Percentiles rank a stretch among this genome's conserved stretches.
These are phyloP conservation scores for Talaromyces funiculosus DNA, from an alignment of 2,329 filamentous ascomycete species.

Conservation along the genomic window DNA sequence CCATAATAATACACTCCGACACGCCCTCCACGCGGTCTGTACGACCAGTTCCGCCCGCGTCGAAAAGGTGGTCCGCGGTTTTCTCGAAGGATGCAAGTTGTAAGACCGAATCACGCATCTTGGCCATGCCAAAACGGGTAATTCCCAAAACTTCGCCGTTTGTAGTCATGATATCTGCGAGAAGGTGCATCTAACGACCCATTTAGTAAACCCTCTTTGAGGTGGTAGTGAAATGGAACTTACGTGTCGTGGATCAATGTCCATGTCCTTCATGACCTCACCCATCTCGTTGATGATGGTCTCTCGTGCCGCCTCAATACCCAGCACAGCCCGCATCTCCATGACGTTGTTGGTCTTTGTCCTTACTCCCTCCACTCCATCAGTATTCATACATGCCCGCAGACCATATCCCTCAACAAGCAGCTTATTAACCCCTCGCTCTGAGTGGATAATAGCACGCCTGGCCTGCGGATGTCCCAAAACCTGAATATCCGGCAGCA, in stretches of 20 bases:
- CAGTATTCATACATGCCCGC: constrained; percentile 82
- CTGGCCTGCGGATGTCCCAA: constrained; percentile 81
- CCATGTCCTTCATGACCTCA: constrained; percentile 87
- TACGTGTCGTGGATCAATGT: constrained; percentile 94
- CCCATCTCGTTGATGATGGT: constrained; percentile 88
- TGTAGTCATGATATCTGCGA: constrained; percentile 98
- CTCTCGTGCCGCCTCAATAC: constrained; percentile 85
- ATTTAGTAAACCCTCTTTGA: no score
- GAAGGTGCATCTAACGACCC: constrained; percentile 64
- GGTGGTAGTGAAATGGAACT: not conserved
- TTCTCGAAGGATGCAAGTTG: constrained; percentile 97
- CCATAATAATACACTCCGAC: constrained; percentile 96
- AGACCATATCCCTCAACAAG: constrained; percentile 92
- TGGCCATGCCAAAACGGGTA: constrained; percentile 89
- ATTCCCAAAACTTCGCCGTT: constrained; percentile 96
- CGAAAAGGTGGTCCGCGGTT: constrained; percentile 94
- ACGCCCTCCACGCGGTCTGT: constrained; percentile 89
- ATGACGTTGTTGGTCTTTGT: constrained; percentile 81
- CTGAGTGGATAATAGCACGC: constrained; percentile 83
- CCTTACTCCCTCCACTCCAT: constrained; percentile 74
- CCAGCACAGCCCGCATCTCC: constrained; percentile 79
- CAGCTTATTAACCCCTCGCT: constrained; percentile 66
- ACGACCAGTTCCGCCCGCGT: constrained; percentile 88
- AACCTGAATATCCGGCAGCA: constrained; percentile 76
- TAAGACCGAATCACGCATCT: constrained; percentile 91